These are phyloP conservation scores for Aechmea fasciata DNA, from an alignment of 176 grass and related monocot species.

Conservation along the genomic window DNA sequence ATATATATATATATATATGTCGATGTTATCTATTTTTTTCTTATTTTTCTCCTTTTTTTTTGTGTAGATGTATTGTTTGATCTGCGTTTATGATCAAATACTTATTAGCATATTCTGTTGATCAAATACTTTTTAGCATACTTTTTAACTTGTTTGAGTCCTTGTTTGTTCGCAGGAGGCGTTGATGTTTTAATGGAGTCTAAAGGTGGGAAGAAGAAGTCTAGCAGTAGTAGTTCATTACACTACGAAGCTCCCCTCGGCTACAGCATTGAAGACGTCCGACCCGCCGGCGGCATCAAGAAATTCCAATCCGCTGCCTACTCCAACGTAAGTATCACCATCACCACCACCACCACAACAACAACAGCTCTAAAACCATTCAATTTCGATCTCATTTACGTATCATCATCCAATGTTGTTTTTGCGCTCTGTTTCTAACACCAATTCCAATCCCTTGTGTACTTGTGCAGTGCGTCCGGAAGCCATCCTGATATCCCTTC, in stretches of 20 bases:
- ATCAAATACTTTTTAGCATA: too few relatives aligned
- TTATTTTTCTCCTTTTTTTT: too few relatives aligned
- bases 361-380: background rate
- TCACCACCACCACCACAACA: background rate
- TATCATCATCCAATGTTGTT: background rate
- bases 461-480: constrained; percentile 68
- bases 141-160: background rate
- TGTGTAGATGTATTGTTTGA: too few relatives aligned
- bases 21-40: too few relatives aligned
- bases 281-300: constrained; percentile 85
- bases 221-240: constrained; percentile 54
- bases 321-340: constrained; percentile 67
- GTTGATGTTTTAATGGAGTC: constrained; percentile 96
- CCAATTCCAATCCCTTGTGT: constrained; percentile 21
- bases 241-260: constrained; percentile 93
- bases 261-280: constrained; percentile 91
- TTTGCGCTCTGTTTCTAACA: constrained; percentile 6
- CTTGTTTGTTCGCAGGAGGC: background rate
- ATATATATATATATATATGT: too few relatives aligned
- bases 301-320: constrained; percentile 99
- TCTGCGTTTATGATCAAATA: too few relatives aligned
- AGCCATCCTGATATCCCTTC: constrained; percentile 79
- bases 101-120: too few relatives aligned
- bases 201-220: constrained; percentile 73
- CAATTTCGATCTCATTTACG: background rate